Evolutionary conservation across 176 grass and related monocot genomes (phyloP).

Genomic region (Zizania latifolia): DNA sequence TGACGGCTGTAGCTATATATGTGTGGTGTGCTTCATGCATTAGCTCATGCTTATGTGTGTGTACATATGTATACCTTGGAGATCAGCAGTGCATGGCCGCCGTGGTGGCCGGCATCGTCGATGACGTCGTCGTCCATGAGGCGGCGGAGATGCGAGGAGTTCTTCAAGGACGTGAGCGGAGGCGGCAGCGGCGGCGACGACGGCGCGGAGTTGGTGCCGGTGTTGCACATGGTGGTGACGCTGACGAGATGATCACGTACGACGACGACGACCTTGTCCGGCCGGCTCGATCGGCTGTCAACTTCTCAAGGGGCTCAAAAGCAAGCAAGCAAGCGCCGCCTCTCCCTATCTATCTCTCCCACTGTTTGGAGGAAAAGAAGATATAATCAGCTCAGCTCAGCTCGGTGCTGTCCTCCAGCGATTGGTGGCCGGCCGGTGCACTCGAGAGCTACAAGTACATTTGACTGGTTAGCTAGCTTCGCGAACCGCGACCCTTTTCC

Average conservation of each 20-base stretch:
- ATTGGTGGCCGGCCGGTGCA: constrained; percentile 13
- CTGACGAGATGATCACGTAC: neutral
- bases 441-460: constrained; percentile 40
- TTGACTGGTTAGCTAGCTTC: constrained; percentile 29
- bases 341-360: no score
- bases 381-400: neutral
- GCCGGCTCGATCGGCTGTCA: neutral
- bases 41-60: neutral
- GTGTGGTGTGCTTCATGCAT: neutral
- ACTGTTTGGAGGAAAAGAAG: constrained; percentile 8
- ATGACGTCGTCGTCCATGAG: constrained; percentile 21
- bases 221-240: constrained; percentile 51
- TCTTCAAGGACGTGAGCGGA: constrained; percentile 19
- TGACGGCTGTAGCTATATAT: neutral
- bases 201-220: neutral
- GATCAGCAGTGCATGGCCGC: constrained; percentile 18
- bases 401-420: constrained; percentile 17
- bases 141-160: constrained; percentile 35
- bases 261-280: neutral
- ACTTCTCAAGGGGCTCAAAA: neutral
- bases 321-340: no score
- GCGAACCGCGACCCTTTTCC: no score
- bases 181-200: neutral
- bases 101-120: neutral
- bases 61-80: no score